phyloP scores from a whole-genome alignment of 2,329 filamentous ascomycete species.

The Diplodia intermedia region DNA sequence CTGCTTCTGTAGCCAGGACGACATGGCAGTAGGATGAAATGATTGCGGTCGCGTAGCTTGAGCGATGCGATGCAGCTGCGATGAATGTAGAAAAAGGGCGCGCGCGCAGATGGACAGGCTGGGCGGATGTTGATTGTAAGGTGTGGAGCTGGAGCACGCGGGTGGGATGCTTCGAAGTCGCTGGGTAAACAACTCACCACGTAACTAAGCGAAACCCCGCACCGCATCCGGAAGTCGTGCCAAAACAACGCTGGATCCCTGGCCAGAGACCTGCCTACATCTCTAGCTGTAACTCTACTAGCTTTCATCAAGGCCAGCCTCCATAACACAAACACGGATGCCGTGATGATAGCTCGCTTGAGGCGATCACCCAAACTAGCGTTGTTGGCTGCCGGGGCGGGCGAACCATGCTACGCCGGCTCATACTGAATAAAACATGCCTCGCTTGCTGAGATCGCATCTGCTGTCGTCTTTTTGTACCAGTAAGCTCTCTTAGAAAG shows the following conservation, averaged over 20 bases:
- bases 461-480: too few species aligned
- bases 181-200: conserved; percentile 28
- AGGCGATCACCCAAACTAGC: conserved; percentile 3
- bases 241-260: conserved; percentile 24
- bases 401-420: neutral
- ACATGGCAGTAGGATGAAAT: conserved; percentile 59
- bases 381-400: neutral
- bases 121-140: conserved; percentile 12
- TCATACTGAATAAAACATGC: too few species aligned
- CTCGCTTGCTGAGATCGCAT: too few species aligned
- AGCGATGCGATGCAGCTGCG: conserved; percentile 31
- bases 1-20: conserved; percentile 79
- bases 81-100: conserved; percentile 4
- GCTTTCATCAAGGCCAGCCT: neutral
- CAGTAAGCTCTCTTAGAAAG: too few species aligned
- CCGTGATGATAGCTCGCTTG: neutral
- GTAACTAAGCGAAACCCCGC: conserved; percentile 27
- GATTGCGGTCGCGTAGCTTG: conserved; percentile 21
- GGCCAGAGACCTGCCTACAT: neutral
- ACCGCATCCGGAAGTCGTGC: conserved; percentile 7
- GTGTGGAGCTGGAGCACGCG: conserved; percentile 12
- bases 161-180: conserved; percentile 24
- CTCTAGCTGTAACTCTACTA: neutral
- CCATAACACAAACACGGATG: neutral
- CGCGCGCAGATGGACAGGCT: conserved; percentile 25